A percentile compares a stretch with the other conserved stretches of the same genome.
These are phyloP conservation scores for Silene conica DNA, from an alignment of 148 eudicot genomes.

Conservation along the genomic window DNA sequence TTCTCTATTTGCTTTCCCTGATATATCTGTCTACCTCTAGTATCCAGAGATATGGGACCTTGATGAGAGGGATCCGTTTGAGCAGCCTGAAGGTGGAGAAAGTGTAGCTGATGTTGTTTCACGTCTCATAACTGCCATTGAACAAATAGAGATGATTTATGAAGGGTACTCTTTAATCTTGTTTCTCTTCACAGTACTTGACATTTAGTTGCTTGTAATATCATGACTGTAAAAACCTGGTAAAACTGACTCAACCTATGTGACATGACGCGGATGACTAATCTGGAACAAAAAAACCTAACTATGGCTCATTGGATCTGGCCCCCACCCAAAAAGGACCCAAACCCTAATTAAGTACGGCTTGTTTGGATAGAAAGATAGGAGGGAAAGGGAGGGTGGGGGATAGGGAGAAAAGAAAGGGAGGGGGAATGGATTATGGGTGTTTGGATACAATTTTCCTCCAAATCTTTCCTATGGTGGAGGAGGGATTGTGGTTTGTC, in stretches of 20 bases:
- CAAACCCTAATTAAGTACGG: background rate
- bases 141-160: constrained; percentile 53
- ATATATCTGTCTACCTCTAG: constrained; percentile 29
- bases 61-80: constrained; percentile 77
- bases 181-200: background rate
- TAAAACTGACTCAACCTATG: background rate
- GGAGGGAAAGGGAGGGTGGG: too few species aligned
- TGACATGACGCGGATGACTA: background rate
- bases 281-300: background rate
- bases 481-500: too few species aligned
- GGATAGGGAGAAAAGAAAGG: too few species aligned
- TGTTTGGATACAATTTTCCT: too few species aligned
- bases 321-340: background rate
- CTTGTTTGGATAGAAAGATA: too few species aligned
- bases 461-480: too few species aligned
- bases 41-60: constrained; percentile 85
- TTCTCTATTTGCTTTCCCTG: background rate
- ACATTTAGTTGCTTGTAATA: background rate
- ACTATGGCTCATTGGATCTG: background rate
- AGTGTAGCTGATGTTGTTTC: constrained; percentile 91
- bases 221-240: background rate
- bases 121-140: constrained; percentile 65
- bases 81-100: constrained; percentile 84
- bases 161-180: constrained; percentile 42
- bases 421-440: too few species aligned